A percentile compares a stretch with the other conserved stretches of the same genome.
These are phyloP conservation scores for Saposhnikovia divaricata DNA, from an alignment of 129 eudicot genomes.

Conservation along the genomic window DNA sequence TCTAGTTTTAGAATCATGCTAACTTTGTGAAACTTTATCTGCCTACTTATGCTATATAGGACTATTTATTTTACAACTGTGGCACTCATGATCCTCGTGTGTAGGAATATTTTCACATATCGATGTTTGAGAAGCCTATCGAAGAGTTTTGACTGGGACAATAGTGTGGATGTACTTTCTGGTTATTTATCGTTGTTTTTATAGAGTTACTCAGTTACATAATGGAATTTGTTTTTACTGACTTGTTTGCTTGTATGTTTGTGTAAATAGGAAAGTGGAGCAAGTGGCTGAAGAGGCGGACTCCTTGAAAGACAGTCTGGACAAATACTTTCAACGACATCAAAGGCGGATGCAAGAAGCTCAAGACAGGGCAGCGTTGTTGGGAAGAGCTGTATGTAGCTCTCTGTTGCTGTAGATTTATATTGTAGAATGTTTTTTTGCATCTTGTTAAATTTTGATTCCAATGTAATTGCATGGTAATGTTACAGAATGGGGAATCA, in stretches of 20 bases:
- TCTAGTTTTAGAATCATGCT: neutral
- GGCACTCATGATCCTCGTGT: neutral
- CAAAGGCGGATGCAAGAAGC: slow-evolving; percentile 80
- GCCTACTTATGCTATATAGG: neutral
- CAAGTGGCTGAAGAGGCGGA: slow-evolving; percentile 88
- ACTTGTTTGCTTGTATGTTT: neutral
- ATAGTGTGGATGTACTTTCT: slow-evolving; percentile 72
- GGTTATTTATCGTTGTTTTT: slow-evolving; percentile 57
- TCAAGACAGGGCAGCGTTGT: slow-evolving; percentile 83
- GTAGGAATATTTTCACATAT: slow-evolving; percentile 23
- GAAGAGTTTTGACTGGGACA: slow-evolving; percentile 45
- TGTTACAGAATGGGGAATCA: slow-evolving; percentile 75
- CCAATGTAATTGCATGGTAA: slow-evolving; percentile 10
- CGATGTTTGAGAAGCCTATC: slow-evolving; percentile 43
- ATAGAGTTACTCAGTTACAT: slow-evolving; percentile 22
- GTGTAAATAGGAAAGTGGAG: slow-evolving; percentile 70
- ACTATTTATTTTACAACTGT: neutral
- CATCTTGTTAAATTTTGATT: neutral
- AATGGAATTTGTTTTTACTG: no score
- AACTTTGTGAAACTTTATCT: neutral
- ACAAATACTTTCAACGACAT: slow-evolving; percentile 55
- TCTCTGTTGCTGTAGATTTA: neutral
- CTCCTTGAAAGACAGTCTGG: slow-evolving; percentile 80
- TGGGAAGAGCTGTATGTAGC: slow-evolving; percentile 86
- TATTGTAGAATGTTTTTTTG: neutral